Conservation (phyloP, 2,329 filamentous ascomycete genomes). For the Epichloe coenophiala region DNA sequence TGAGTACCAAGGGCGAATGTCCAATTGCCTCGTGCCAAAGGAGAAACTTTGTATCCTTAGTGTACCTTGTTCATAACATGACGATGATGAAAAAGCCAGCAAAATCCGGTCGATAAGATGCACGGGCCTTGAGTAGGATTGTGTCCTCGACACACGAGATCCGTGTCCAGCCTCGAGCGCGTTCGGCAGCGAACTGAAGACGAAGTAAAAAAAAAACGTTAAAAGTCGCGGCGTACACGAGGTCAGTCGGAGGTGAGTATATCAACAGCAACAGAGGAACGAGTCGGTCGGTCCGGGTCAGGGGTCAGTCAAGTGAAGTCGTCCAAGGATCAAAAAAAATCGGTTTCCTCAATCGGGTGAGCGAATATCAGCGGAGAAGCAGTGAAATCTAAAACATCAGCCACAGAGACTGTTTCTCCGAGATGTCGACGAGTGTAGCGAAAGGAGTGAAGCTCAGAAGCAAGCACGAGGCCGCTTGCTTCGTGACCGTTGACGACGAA, state of each 20-base stretch:
- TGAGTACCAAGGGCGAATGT: neutral
- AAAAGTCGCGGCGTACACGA: neutral
- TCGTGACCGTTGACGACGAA: neutral
- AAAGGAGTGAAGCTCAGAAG: neutral
- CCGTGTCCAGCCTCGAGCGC: neutral
- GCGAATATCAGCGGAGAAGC: neutral
- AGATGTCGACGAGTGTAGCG: neutral
- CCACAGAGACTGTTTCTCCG: neutral
- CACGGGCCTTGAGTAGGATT: neutral
- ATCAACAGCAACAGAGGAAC: neutral
- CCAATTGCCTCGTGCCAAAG: neutral
- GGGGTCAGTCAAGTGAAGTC: conserved; percentile 1
- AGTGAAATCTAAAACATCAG: neutral
- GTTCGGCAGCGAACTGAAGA: neutral
- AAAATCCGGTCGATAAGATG: neutral
- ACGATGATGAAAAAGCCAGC: conserved; percentile 1
- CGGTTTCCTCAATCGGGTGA: neutral
- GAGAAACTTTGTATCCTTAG: neutral
- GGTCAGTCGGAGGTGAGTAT: neutral
- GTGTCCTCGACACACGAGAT: neutral
- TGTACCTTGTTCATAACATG: conserved; percentile 4
- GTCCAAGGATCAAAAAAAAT: neutral
- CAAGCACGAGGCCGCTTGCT: neutral
- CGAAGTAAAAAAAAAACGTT: neutral
- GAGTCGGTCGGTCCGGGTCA: neutral